Base-by-base conservation (phyloP, 129 eudicot species). In the Artemisia annua region DNA sequence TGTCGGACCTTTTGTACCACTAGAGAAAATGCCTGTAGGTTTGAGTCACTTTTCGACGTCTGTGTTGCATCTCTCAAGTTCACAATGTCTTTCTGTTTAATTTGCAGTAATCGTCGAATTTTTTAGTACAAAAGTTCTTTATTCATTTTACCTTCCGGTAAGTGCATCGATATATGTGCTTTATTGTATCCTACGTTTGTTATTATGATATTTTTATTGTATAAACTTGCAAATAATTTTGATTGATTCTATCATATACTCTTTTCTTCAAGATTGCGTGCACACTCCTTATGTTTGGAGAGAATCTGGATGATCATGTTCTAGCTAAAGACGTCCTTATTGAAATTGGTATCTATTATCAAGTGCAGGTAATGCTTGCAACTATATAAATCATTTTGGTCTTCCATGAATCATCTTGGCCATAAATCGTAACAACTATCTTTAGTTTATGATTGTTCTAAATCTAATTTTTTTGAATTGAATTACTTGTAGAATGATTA, bases 131-230 rank as follows among this genome's bases (percentile, higher is more conserved):
- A 91, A 84, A 78, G 88, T 17, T 89, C 96, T 10, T 86, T 82
- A 86, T 80, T 84, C 97, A 49, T 84, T 86, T 74, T 88, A 91
- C 72, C 91, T 91, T 48, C 89, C 97, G 0, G 97, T 88, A 52
- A 91, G 97, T 91, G 30, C 35, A 30, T 30, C 6, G 20, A 20
- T 11, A 28, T 70, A 2, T 26, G 54, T 68, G 19, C 58, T 68
- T 52, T 46, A 14, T 46, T 56, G 20, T 49, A 35, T 50, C 26
- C 9, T 60, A 4, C 4, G 3, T n/a, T 60, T 3, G 13, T 12
- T 60, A 0, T 60, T 10, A 2, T 22, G 9, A 2, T 59, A 30
- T 4, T 30, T 30, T 30, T 30, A 30, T 30, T 30, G 35, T 30
- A 30, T 30, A 30, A 0, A 30, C 35, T 4, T 30, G 5, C 35